Evolutionary conservation across 768 basidiomycete species (phyloP).

Genomic region (Neoboletus brunneissimus): DNA sequence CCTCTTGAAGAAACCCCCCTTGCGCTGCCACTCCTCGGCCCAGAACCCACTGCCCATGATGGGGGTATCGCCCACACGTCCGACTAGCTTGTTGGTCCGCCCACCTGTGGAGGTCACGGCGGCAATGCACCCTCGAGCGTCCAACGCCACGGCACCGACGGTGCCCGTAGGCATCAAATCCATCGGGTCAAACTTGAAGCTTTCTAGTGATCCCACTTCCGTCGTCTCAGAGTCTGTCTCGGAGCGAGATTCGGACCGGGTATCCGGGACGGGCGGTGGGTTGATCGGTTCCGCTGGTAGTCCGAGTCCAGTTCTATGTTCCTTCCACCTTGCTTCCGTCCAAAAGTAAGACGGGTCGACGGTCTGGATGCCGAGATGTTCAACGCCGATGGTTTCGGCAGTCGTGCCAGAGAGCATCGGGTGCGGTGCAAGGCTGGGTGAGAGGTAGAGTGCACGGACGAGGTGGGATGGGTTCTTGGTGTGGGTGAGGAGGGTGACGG

Average conservation of each 20-base stretch:
- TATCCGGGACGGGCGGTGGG: constrained; percentile 14
- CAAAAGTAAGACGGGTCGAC: constrained; percentile 79
- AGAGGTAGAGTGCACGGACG: constrained; percentile 66
- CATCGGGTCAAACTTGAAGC: constrained; percentile 30
- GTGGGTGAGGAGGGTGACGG: constrained; percentile 62
- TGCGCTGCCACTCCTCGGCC: constrained; percentile 72
- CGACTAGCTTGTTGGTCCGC: constrained; percentile 77
- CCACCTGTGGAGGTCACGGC: constrained; percentile 79
- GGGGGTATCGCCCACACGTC: constrained; percentile 82
- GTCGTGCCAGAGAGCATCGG: constrained; percentile 65
- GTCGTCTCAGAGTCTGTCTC: constrained; percentile 21
- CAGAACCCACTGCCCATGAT: constrained; percentile 76
- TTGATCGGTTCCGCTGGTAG: constrained; percentile 66
- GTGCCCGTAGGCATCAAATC: constrained; percentile 73
- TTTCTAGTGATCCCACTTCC: constrained; percentile 16
- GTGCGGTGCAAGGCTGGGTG: constrained; percentile 61
- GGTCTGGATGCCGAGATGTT: constrained; percentile 48
- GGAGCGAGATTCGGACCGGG: constrained; percentile 1
- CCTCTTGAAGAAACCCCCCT: constrained; percentile 30
- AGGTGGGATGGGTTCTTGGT: constrained; percentile 73
- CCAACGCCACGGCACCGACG: constrained; percentile 82
- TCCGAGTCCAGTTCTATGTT: constrained; percentile 71
- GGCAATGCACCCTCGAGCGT: constrained; percentile 69
- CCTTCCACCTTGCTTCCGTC: constrained; percentile 70
- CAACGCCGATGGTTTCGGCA: constrained; percentile 59